phyloP scores from a whole-genome alignment of 768 basidiomycete species.

The Sarcodon aspratus region DNA sequence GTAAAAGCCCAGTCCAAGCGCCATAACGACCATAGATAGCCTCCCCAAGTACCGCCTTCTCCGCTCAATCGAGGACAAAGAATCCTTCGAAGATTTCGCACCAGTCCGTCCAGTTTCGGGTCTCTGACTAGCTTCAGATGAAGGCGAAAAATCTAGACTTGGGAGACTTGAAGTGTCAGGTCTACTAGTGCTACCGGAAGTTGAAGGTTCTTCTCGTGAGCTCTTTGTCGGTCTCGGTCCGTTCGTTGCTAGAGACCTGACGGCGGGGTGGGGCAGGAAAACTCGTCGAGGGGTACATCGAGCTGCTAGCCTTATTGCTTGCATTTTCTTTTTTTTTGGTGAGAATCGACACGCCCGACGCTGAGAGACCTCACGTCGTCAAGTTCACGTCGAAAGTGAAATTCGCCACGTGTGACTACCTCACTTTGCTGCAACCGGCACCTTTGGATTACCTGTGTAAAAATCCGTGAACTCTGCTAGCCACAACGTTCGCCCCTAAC shows the following conservation, averaged over 20 bases:
- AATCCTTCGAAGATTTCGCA: slow-evolving; percentile 67
- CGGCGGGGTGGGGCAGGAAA: not conserved
- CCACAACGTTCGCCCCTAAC: no score
- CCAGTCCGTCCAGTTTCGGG: slow-evolving; percentile 47
- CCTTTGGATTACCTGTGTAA: no score
- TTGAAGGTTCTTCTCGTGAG: not conserved
- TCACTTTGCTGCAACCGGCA: not conserved
- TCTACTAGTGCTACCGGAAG: not conserved
- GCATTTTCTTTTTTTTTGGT: not conserved
- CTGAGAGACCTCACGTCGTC: not conserved
- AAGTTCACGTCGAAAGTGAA: not conserved
- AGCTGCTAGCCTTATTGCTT: not conserved
- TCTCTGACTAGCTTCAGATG: slow-evolving; percentile 22
- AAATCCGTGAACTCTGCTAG: no score
- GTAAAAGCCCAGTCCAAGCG: slow-evolving; percentile 43
- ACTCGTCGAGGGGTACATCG: not conserved
- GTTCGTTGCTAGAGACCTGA: not conserved
- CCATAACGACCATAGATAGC: slow-evolving; percentile 39
- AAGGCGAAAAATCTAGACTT: slow-evolving; percentile 57
- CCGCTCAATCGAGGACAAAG: slow-evolving; percentile 70
- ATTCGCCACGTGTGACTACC: not conserved
- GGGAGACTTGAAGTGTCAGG: slow-evolving; percentile 18
- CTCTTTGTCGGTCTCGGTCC: not conserved
- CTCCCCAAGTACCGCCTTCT: slow-evolving; percentile 47
- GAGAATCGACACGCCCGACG: not conserved